Evolutionary conservation across 371 early-diverging fungal genomes (phyloP).

Genomic region (Nematocida sp.): DNA sequence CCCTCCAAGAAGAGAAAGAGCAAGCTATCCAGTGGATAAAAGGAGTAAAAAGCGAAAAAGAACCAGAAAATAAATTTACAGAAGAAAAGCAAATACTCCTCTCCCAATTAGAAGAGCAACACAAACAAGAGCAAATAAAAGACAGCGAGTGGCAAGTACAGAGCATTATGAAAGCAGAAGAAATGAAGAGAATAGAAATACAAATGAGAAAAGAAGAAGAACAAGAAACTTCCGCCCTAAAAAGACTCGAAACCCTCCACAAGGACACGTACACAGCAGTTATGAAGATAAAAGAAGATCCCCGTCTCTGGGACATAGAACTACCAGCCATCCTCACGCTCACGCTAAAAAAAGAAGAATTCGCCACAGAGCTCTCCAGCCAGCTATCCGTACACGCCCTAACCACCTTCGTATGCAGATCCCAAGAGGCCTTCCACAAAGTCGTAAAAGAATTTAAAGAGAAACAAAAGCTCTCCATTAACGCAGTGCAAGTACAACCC

Average conservation of each 20-base stretch:
- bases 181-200: constrained; percentile 54
- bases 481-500: constrained; percentile 56
- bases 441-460: constrained; percentile 64
- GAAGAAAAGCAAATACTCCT: constrained; percentile 2
- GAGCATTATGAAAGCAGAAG: constrained; percentile 37
- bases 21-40: constrained; percentile 22
- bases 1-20: constrained; percentile 27
- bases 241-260: constrained; percentile 60
- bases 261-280: constrained; percentile 66
- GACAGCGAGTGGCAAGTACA: constrained; percentile 49
- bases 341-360: constrained; percentile 58
- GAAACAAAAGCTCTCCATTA: constrained; percentile 60
- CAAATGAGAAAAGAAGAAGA: constrained; percentile 51
- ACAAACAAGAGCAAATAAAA: constrained; percentile 34
- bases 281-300: constrained; percentile 59
- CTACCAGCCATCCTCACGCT: constrained; percentile 65
- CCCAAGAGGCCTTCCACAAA: constrained; percentile 57
- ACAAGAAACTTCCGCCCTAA: constrained; percentile 53
- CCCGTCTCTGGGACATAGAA: constrained; percentile 61
- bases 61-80: constrained; percentile 1
- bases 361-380: constrained; percentile 60
- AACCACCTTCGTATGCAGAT: constrained; percentile 66
- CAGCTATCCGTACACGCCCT: constrained; percentile 63
- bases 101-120: constrained; percentile 43
- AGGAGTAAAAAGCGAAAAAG: constrained; percentile 17